Conservation (phyloP, 2,329 filamentous ascomycete species). For the Penicillium expansum region DNA sequence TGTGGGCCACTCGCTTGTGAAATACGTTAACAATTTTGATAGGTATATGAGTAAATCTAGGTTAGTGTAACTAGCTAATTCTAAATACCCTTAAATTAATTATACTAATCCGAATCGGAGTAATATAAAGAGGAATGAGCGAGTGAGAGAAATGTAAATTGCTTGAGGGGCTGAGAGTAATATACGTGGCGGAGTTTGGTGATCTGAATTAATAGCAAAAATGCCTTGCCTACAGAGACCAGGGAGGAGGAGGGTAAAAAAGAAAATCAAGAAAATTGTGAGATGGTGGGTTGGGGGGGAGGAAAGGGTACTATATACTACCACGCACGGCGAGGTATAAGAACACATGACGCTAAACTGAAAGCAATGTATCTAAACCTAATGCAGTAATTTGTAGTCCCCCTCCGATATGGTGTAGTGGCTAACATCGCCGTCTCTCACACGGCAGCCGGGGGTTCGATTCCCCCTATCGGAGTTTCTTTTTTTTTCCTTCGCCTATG, state of each 20-base stretch:
- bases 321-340: neutral
- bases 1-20: too few species aligned
- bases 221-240: neutral
- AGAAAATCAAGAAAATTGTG: neutral
- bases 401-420: conserved; percentile 30
- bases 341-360: neutral
- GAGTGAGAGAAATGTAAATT: too few species aligned
- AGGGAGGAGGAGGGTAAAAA: neutral
- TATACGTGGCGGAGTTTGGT: neutral
- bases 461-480: conserved; percentile 28
- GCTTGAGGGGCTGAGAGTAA: too few species aligned
- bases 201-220: neutral
- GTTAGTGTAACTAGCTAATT: too few species aligned
- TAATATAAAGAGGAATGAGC: too few species aligned
- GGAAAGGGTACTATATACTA: neutral
- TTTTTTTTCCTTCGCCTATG: neutral
- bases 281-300: neutral
- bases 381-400: neutral
- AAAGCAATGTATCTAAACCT: neutral
- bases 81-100: too few species aligned
- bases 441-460: conserved; percentile 32
- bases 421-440: conserved; percentile 33
- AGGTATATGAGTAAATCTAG: too few species aligned
- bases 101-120: too few species aligned
- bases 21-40: too few species aligned